phyloP scores from a whole-genome alignment of 1,284 basidiomycete genomes.

The Leccinum angustisporum region DNA sequence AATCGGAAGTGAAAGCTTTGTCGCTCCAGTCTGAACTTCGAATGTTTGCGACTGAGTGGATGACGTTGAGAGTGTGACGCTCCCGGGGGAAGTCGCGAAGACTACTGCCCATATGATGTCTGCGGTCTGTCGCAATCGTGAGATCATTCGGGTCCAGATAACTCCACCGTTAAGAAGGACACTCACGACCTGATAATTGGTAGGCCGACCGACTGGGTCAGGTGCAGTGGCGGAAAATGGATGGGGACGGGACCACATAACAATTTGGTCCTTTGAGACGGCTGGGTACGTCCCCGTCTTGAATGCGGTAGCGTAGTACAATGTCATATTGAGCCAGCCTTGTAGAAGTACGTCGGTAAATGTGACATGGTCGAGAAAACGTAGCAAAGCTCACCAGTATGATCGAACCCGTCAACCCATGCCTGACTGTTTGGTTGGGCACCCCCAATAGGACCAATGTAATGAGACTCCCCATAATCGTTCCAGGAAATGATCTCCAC shows the following conservation, averaged over 20 bases:
- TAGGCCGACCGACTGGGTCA: constrained; percentile 56
- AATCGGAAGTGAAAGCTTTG: constrained; percentile 65
- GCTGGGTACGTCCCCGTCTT: constrained; percentile 70
- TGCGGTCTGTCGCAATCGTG: constrained; percentile 34
- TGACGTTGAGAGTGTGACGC: constrained; percentile 53
- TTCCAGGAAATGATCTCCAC: constrained; percentile 68
- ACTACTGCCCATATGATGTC: constrained; percentile 70
- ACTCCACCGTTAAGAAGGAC: constrained; percentile 3
- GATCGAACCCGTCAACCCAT: constrained; percentile 68
- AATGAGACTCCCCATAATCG: constrained; percentile 59
- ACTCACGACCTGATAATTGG: constrained; percentile 52
- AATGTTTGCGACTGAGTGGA: constrained; percentile 47
- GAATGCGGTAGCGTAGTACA: constrained; percentile 73
- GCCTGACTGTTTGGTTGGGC: constrained; percentile 60
- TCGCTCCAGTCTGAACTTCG: constrained; percentile 56
- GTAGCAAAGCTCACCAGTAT: constrained; percentile 45
- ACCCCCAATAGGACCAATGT: constrained; percentile 67
- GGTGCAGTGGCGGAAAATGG: constrained; percentile 52
- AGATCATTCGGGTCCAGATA: constrained; percentile 8
- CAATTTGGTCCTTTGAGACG: constrained; percentile 63
- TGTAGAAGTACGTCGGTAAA: constrained; percentile 1
- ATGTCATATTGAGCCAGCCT: constrained; percentile 66
- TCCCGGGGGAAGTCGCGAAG: constrained; percentile 55
- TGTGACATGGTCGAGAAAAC: background rate
- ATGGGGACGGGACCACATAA: constrained; percentile 77